A percentile compares a stretch with the other conserved stretches of the same genome.
These are phyloP conservation scores for Pelargonium australe DNA, from an alignment of 441 rosid genomes.

Conservation along the genomic window DNA sequence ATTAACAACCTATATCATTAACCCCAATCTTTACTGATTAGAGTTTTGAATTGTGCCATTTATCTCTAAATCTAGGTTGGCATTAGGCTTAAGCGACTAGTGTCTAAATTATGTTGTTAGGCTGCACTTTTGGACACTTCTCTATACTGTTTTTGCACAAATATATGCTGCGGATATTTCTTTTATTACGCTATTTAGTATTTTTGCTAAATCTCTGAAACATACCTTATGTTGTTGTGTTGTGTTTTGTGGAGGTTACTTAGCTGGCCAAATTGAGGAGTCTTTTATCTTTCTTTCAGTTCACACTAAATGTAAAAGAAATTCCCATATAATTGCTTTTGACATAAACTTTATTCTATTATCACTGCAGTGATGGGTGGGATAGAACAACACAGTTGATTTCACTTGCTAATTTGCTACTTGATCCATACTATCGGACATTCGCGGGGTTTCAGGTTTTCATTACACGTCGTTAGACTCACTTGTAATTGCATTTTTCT, in stretches of 20 bases:
- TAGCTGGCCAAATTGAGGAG: neutral
- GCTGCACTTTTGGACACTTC: neutral
- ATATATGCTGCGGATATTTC: neutral
- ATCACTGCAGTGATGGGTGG: conserved; percentile 88
- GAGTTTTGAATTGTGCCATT: neutral
- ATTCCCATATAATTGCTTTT: neutral
- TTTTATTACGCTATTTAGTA: neutral
- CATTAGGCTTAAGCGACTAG: neutral
- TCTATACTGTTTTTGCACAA: neutral
- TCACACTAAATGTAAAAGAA: neutral
- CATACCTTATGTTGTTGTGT: neutral
- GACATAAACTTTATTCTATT: conserved; percentile 14
- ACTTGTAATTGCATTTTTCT: neutral
- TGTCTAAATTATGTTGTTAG: neutral
- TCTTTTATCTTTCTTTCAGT: neutral
- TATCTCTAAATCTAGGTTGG: neutral
- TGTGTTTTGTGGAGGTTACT: neutral
- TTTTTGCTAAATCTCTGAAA: neutral
- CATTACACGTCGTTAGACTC: conserved; percentile 2
- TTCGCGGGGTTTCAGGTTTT: conserved; percentile 95
- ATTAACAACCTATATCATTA: neutral
- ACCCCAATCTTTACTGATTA: neutral
- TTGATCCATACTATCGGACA: conserved; percentile 94
- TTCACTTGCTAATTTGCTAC: conserved; percentile 86
- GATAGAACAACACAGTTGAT: conserved; percentile 97